Conservation (phyloP, 139 green algal genomes). For the Haematococcus sp. region DNA sequence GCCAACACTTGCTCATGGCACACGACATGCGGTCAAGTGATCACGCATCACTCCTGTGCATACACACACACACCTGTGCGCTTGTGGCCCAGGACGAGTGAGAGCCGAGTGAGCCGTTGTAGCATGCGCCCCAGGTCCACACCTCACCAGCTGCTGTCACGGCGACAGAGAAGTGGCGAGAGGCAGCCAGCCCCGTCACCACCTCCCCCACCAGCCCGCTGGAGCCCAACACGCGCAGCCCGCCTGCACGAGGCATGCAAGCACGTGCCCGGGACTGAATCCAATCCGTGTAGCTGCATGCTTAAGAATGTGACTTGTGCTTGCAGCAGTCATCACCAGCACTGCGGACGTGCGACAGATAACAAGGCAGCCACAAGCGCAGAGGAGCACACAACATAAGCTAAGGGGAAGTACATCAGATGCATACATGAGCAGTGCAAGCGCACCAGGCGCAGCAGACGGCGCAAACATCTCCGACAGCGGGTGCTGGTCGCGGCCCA, state of each 20-base stretch:
- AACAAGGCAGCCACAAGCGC: too few relatives aligned
- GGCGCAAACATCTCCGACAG: constrained; percentile 8
- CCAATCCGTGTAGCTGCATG: too few relatives aligned
- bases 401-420: too few relatives aligned
- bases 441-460: constrained; percentile 3
- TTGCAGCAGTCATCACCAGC: too few relatives aligned
- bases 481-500: constrained; percentile 50
- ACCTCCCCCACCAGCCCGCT: constrained; percentile 16
- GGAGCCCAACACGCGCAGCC: constrained; percentile 3
- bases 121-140: constrained; percentile 59
- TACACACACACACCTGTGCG: constrained; percentile 2
- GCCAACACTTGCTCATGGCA: too few relatives aligned
- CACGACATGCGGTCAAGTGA: too few relatives aligned
- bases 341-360: too few relatives aligned
- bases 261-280: too few relatives aligned
- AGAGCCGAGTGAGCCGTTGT: constrained; percentile 56
- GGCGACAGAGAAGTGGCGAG: constrained; percentile 43
- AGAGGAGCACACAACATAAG: too few relatives aligned
- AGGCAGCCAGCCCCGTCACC: constrained; percentile 41
- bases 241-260: neutral
- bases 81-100: constrained; percentile 39
- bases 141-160: constrained; percentile 49
- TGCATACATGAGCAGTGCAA: neutral
- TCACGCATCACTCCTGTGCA: too few relatives aligned
- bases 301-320: too few relatives aligned